Percentiles rank a stretch among this genome's conserved stretches.
phyloP scores from a whole-genome alignment of 164 flowering plant species.

The Liquidambar formosana region DNA sequence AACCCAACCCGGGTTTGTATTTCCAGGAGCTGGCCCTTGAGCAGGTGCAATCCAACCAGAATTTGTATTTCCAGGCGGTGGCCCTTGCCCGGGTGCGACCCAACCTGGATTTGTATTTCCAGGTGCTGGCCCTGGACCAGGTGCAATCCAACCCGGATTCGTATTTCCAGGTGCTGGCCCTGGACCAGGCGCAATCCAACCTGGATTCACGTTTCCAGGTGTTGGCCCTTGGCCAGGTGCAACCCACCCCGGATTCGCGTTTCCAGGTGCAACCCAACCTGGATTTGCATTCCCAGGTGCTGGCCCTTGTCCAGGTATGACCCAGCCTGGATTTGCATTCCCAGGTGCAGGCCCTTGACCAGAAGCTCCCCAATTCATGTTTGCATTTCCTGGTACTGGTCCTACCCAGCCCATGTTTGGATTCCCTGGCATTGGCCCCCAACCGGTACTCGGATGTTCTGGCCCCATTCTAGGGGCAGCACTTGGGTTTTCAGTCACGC shows the following conservation, averaged over 20 bases:
- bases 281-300: slow-evolving; percentile 20
- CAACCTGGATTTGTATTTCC: slow-evolving; percentile 20
- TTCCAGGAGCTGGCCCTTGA: slow-evolving; percentile 8
- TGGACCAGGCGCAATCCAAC: slow-evolving; percentile 25
- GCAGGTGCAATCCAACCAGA: slow-evolving; percentile 20
- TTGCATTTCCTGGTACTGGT: slow-evolving; percentile 22
- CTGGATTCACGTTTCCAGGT: slow-evolving; percentile 16
- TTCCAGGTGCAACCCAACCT: slow-evolving; percentile 24
- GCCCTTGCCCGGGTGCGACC: slow-evolving; percentile 24
- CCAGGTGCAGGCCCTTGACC: slow-evolving; percentile 14
- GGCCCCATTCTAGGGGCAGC: slow-evolving; percentile 14
- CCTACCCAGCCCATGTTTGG: slow-evolving; percentile 52
- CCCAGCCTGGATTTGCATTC: slow-evolving; percentile 21
- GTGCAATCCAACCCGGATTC: slow-evolving; percentile 21
- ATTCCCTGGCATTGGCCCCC: slow-evolving; percentile 43
- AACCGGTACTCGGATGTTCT: slow-evolving; percentile 27
- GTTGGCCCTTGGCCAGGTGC: slow-evolving; percentile 20
- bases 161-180: slow-evolving; percentile 17
- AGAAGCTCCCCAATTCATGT: slow-evolving; percentile 35
- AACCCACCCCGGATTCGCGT: slow-evolving; percentile 18
- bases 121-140: slow-evolving; percentile 18
- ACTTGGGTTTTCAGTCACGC: slow-evolving; percentile 18
- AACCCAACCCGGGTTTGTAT: slow-evolving; percentile 14
- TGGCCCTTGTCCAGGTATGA: slow-evolving; percentile 19
- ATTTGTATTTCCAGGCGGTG: slow-evolving; percentile 11